These are phyloP conservation scores for Aspergillus hortae DNA, from an alignment of 2,329 filamentous ascomycete species.

Conservation along the genomic window DNA sequence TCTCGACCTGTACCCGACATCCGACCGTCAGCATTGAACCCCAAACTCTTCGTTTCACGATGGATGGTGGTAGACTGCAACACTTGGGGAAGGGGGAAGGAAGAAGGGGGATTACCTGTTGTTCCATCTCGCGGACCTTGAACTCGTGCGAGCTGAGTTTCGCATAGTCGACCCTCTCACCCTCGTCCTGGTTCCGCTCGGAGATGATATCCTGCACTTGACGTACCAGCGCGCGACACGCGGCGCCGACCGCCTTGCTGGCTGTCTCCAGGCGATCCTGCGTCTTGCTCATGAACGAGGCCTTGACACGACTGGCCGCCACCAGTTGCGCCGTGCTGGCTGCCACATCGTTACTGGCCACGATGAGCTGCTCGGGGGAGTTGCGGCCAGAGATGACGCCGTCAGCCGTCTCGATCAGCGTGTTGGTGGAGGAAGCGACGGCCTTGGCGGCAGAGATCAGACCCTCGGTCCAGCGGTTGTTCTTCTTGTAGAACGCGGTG, in stretches of 20 bases:
- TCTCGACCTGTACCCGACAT: conserved; percentile 70
- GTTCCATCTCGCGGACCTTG: conserved; percentile 98
- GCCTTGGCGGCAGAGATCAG: conserved; percentile 97
- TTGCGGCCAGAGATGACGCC: conserved; percentile 89
- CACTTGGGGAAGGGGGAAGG: not conserved
- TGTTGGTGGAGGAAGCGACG: conserved; percentile 89
- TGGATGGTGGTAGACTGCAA: not conserved
- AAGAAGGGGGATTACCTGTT: conserved; percentile 68
- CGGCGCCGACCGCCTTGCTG: conserved; percentile 85
- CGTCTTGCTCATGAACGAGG: conserved; percentile 95
- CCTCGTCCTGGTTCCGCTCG: conserved; percentile 74
- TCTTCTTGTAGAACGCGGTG: conserved; percentile 99
- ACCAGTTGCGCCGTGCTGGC: conserved; percentile 96
- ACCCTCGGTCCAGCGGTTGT: conserved; percentile 98
- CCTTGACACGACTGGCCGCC: conserved; percentile 92
- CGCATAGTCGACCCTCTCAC: conserved; percentile 78
- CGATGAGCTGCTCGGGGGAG: conserved; percentile 93
- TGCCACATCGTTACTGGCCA: conserved; percentile 94
- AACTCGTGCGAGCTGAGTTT: conserved; percentile 92
- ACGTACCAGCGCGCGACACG: conserved; percentile 80
- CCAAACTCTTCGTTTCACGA: not conserved
- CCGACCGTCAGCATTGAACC: conserved; percentile 9
- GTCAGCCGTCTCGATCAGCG: conserved; percentile 94
- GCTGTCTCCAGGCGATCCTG: conserved; percentile 89
- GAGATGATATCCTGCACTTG: conserved; percentile 95